Conservation (phyloP, 345 rosid species). For the Moricandia moricandioides region DNA sequence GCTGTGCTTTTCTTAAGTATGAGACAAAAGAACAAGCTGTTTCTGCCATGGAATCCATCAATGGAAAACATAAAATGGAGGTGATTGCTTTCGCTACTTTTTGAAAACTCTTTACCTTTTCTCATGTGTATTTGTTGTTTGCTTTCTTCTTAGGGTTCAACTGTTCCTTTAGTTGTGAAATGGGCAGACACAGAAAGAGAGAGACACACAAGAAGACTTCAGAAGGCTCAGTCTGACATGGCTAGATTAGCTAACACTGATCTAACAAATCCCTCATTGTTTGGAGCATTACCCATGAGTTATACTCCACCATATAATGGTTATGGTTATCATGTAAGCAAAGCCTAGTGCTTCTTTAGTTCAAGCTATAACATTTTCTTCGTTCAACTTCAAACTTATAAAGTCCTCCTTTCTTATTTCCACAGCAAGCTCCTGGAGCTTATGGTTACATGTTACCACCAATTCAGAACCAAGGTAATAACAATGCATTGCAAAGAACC, state of each 20-base stretch:
- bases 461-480: slow-evolving; percentile 68
- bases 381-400: neutral
- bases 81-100: slow-evolving; percentile 41
- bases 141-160: slow-evolving; percentile 69
- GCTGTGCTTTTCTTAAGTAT: slow-evolving; percentile 91
- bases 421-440: slow-evolving; percentile 47
- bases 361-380: neutral
- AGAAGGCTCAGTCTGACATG: slow-evolving; percentile 71
- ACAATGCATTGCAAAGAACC: slow-evolving; percentile 46
- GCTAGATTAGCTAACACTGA: slow-evolving; percentile 53
- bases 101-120: neutral
- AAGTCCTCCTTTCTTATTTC: neutral
- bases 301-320: slow-evolving; percentile 80
- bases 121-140: slow-evolving; percentile 14
- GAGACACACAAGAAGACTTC: slow-evolving; percentile 85
- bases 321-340: slow-evolving; percentile 74
- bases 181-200: slow-evolving; percentile 99
- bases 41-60: slow-evolving; percentile 78
- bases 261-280: slow-evolving; percentile 70
- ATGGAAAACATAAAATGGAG: slow-evolving; percentile 97
- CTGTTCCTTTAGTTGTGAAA: slow-evolving; percentile 93
- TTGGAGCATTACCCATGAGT: slow-evolving; percentile 87
- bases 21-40: slow-evolving; percentile 93
- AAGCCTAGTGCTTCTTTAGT: too few species aligned
- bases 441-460: slow-evolving; percentile 90